Evolutionary conservation across 176 grass and related monocot genomes (phyloP).

Genomic region (Chrysopogon serrulatus): DNA sequence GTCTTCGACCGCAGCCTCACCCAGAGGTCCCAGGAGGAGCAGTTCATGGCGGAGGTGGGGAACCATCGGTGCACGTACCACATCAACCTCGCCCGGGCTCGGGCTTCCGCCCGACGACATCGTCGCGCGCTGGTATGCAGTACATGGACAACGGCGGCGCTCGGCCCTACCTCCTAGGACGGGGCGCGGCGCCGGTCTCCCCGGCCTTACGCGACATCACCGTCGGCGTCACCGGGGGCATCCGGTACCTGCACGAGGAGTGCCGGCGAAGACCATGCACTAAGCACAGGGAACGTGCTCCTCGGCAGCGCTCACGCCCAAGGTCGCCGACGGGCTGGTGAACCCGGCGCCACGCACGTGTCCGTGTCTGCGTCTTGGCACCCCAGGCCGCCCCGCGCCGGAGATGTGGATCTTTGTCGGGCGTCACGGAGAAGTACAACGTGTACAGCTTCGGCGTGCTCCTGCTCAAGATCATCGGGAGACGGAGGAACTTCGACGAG

Average conservation of each 20-base stretch:
- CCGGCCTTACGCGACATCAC: neutral
- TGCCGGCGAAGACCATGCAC: constrained; percentile 45
- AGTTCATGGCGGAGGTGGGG: constrained; percentile 3
- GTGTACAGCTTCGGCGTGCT: constrained; percentile 48
- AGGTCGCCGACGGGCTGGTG: constrained; percentile 46
- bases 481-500: constrained; percentile 20
- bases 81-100: neutral
- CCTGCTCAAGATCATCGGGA: constrained; percentile 33
- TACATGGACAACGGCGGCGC: constrained; percentile 5
- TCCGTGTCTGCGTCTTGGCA: constrained; percentile 25
- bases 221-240: constrained; percentile 21
- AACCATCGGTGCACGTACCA: neutral
- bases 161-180: constrained; percentile 3
- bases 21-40: neutral
- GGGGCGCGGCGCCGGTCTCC: neutral
- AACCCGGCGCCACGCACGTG: neutral
- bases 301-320: constrained; percentile 28
- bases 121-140: neutral
- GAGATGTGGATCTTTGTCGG: constrained; percentile 27
- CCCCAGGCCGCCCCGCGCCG: constrained; percentile 27
- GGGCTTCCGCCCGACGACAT: neutral
- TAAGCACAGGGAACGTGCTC: constrained; percentile 49
- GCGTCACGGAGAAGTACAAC: constrained; percentile 35
- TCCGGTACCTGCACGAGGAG: constrained; percentile 47
- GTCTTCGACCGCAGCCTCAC: neutral